phyloP scores from a whole-genome alignment of 2,329 filamentous ascomycete species.

The Capronia americana region DNA sequence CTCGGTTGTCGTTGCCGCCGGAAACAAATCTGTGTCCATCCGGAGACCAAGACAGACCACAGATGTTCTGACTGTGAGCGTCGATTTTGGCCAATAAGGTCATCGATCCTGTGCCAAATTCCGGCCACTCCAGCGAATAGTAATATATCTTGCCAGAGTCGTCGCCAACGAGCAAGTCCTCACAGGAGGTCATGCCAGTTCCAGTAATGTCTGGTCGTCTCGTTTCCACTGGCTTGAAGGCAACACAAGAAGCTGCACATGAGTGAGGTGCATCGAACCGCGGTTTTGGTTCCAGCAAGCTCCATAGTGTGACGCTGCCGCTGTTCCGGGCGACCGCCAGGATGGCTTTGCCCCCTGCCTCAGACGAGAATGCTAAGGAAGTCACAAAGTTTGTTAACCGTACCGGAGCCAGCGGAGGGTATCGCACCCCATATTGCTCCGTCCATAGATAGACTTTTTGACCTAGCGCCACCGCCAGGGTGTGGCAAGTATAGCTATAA shows the following conservation, averaged over 20 bases:
- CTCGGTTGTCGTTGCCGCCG: slow-evolving; percentile 90
- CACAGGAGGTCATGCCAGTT: slow-evolving; percentile 62
- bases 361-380: slow-evolving; percentile 87
- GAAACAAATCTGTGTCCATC: slow-evolving; percentile 80
- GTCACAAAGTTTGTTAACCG: slow-evolving; percentile 68
- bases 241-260: slow-evolving; percentile 76
- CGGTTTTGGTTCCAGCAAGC: slow-evolving; percentile 67
- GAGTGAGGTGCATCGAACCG: slow-evolving; percentile 78
- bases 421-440: slow-evolving; percentile 71
- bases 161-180: slow-evolving; percentile 87
- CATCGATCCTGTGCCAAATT: slow-evolving; percentile 64
- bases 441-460: slow-evolving; percentile 88
- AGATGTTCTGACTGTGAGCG: slow-evolving; percentile 87
- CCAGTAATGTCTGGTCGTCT: slow-evolving; percentile 57
- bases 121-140: slow-evolving; percentile 86
- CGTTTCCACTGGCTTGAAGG: slow-evolving; percentile 73
- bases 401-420: slow-evolving; percentile 61
- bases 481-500: slow-evolving; percentile 76
- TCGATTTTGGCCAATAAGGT: slow-evolving; percentile 77
- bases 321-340: slow-evolving; percentile 83
- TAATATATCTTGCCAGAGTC: slow-evolving; percentile 83
- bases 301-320: slow-evolving; percentile 78
- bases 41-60: slow-evolving; percentile 85
- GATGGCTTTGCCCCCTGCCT: slow-evolving; percentile 75
- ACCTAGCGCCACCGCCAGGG: slow-evolving; percentile 82